Evolutionary conservation across 371 early-diverging fungal species (phyloP), one percentile per base, ranked within the genome.

Genomic region (Vairimorpha necatrix): DNA sequence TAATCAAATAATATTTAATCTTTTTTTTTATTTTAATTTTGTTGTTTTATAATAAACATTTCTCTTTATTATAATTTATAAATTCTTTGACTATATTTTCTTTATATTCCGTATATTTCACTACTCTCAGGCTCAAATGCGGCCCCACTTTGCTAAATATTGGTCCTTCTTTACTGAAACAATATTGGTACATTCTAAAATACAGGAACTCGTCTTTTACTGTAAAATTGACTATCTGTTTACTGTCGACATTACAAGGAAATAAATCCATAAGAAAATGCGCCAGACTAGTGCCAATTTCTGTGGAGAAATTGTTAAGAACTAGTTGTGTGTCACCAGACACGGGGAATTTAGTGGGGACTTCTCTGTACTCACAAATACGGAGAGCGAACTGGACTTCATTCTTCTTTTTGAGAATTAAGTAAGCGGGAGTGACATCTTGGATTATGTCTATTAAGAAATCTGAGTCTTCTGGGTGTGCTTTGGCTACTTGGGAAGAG

Each of bases 131-230:
- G 14, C 96, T 95, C 71, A 98, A 93, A 74, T 93, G 86, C 0
- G 98, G 98, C 0, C 98, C 98, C 24, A 96, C 83, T 84, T 96
- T 94, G 82, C 95, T 93, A 79, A 98, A 79, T 54, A 91, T 91
- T 32, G 89, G 92, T 39, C 89, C 87, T 79, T 95, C 90, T 38
- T 73, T 67, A n/a, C 56, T 42, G 72, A 88, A 76, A 13, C 46
- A 73, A 47, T 85, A 91, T 88, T 91, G 89, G 82, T 96, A 96
- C 39, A 96, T 88, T 81, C 97, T 88, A 81, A 98, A 94, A 84
- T 95, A 96, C 72, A 98, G 93, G 80, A 95, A 98, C 84, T 98
- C 98, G 53, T 96, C 91, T 84, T 96, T 95, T 80, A 96, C 96
- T 82, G 95, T 95, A 86, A 96, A 91, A 3, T 96, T 96, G 3